Percentiles rank a stretch among this genome's conserved stretches.
phyloP scores from a whole-genome alignment of 129 eudicot species.

The Ambrosia trifida region DNA sequence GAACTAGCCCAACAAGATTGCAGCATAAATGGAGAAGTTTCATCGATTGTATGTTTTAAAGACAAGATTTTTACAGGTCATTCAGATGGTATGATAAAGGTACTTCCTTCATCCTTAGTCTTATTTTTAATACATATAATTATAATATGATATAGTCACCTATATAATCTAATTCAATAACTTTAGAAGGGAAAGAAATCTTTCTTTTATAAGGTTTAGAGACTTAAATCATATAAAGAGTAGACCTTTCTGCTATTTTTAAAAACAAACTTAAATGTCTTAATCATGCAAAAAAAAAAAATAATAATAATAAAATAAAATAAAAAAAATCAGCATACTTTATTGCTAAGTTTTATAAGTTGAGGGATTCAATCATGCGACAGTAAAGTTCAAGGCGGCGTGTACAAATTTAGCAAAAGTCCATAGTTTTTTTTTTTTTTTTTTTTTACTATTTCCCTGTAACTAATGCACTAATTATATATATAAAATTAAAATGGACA shows the following conservation, averaged over 20 bases:
- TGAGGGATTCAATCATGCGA: neutral
- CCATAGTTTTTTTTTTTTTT: neutral
- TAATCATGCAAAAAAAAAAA: neutral
- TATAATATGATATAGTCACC: neutral
- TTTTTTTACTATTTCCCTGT: neutral
- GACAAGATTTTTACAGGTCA: conserved; percentile 68
- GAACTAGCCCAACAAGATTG: conserved; percentile 68
- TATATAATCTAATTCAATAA: neutral
- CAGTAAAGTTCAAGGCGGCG: neutral
- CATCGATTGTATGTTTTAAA: conserved; percentile 45
- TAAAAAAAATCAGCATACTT: too few relatives aligned
- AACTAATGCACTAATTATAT: neutral
- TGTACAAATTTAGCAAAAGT: neutral
- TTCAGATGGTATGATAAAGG: conserved; percentile 81
- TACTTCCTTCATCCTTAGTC: conserved; percentile 20
- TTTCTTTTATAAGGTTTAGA: neutral
- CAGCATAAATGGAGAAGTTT: conserved; percentile 60
- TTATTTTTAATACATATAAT: neutral
- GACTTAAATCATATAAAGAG: neutral
- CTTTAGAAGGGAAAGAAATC: neutral
- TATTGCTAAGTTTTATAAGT: neutral
- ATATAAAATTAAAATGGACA: neutral
- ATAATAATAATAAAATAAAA: neutral
- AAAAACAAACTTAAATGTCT: neutral
- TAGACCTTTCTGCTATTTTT: neutral